Evolutionary conservation across 306 rosid genomes (phyloP).

Genomic region (Lathyrus sativus): DNA sequence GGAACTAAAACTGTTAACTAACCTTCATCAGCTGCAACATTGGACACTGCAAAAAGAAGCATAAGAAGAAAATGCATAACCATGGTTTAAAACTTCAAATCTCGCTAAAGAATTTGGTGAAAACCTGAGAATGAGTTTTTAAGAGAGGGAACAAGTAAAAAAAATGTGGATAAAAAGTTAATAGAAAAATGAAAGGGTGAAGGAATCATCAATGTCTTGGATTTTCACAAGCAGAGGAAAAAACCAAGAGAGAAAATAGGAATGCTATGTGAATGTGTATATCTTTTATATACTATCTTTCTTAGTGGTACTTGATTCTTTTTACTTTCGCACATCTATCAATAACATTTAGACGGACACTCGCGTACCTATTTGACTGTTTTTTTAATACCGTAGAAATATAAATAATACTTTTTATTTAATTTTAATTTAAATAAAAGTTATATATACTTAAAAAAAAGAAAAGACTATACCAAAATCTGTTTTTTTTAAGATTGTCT

Average conservation of each 20-base stretch:
- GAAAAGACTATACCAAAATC: too few species aligned
- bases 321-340: too few species aligned
- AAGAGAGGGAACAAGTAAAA: conserved; percentile 29
- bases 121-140: conserved; percentile 35
- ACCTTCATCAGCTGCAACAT: conserved; percentile 71
- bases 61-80: conserved; percentile 55
- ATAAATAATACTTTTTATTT: too few species aligned
- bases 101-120: conserved; percentile 20
- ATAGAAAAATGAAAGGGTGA: conserved; percentile 43
- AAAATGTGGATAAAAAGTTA: conserved; percentile 3
- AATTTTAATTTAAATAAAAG: too few species aligned
- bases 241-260: background rate
- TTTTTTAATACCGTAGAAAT: too few species aligned
- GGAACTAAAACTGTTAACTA: conserved; percentile 8
- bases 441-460: too few species aligned
- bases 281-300: too few species aligned
- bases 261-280: too few species aligned
- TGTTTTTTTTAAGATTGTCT: too few species aligned
- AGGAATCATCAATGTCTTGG: conserved; percentile 27
- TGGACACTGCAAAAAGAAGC: conserved; percentile 47
- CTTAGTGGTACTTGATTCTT: too few species aligned
- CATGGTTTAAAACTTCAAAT: conserved; percentile 41
- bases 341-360: too few species aligned
- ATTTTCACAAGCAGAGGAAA: conserved; percentile 15
- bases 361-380: too few species aligned